phyloP scores from a whole-genome alignment of 805 yeast species.

The Starmerella lactis-condensi region DNA sequence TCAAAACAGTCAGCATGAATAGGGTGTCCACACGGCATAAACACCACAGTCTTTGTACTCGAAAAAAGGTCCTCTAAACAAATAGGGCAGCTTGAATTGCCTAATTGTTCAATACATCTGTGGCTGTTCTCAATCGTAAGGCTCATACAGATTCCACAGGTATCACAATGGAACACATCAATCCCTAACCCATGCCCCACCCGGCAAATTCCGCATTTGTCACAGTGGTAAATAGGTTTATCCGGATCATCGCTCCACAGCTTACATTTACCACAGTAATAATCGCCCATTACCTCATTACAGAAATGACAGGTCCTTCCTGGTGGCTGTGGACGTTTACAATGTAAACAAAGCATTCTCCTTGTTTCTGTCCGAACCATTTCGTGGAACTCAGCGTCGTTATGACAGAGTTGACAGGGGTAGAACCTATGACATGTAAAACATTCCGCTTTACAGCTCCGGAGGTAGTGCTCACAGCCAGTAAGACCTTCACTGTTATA shows the following conservation, averaged over 20 bases:
- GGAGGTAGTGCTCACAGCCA: conserved; percentile 71
- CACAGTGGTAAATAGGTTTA: conserved; percentile 80
- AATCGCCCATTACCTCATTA: conserved; percentile 45
- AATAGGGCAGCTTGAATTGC: conserved; percentile 82
- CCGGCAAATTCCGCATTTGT: conserved; percentile 81
- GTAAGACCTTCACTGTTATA: conserved; percentile 28
- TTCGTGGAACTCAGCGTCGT: conserved; percentile 43
- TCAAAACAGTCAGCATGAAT: conserved; percentile 74
- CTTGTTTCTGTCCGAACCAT: conserved; percentile 40
- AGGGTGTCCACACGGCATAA: conserved; percentile 88
- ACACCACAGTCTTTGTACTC: conserved; percentile 62
- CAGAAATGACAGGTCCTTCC: conserved; percentile 51
- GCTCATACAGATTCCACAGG: conserved; percentile 75
- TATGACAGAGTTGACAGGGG: conserved; percentile 71
- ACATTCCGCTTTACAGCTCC: conserved; percentile 73
- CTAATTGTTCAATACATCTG: conserved; percentile 67
- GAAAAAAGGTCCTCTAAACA: conserved; percentile 84
- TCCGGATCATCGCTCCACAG: conserved; percentile 57
- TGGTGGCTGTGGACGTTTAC: conserved; percentile 60
- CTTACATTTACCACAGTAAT: conserved; percentile 61
- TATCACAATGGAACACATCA: conserved; percentile 80
- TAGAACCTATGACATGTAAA: conserved; percentile 56
- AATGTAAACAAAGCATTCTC: conserved; percentile 65
- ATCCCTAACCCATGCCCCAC: conserved; percentile 73
- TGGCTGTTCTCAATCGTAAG: conserved; percentile 62